Conservation (phyloP, 2,329 filamentous ascomycete species). For the Colletotrichum tropicicola region DNA sequence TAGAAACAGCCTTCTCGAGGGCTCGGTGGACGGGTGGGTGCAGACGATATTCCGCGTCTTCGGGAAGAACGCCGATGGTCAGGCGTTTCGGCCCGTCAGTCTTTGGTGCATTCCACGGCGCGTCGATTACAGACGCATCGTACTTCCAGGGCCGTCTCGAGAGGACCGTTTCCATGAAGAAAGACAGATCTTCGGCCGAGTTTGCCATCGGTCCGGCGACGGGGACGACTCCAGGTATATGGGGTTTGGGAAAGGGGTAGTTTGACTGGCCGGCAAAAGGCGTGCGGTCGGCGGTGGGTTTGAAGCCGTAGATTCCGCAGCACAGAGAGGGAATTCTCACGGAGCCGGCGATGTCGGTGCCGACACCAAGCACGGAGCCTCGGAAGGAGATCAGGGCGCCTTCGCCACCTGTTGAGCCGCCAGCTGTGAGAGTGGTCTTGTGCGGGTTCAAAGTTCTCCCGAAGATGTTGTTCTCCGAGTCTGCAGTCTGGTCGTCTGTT, state of each 20-base stretch:
- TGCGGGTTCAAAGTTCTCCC: slow-evolving; percentile 67
- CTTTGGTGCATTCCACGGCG: slow-evolving; percentile 53
- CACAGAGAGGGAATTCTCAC: slow-evolving; percentile 54
- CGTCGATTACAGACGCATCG: slow-evolving; percentile 49
- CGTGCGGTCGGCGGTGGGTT: slow-evolving; percentile 44
- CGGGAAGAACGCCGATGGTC: slow-evolving; percentile 57
- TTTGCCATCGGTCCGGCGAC: slow-evolving; percentile 53
- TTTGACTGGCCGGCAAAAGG: slow-evolving; percentile 33
- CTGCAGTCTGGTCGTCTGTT: slow-evolving; percentile 58
- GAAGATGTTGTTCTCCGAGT: slow-evolving; percentile 61
- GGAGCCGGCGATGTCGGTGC: slow-evolving; percentile 53
- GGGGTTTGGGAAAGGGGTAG: slow-evolving; percentile 12
- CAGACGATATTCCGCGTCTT: slow-evolving; percentile 56
- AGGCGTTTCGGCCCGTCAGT: slow-evolving; percentile 37
- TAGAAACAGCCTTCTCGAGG: slow-evolving; percentile 48
- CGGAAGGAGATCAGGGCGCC: slow-evolving; percentile 49
- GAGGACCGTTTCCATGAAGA: slow-evolving; percentile 52
- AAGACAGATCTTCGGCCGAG: slow-evolving; percentile 46
- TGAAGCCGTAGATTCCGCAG: slow-evolving; percentile 53
- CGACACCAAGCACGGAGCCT: slow-evolving; percentile 51
- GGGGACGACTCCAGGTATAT: slow-evolving; percentile 41
- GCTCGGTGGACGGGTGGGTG: slow-evolving; percentile 59
- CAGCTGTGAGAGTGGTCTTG: slow-evolving; percentile 67
- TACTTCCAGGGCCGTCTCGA: slow-evolving; percentile 51
- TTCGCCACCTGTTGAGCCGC: slow-evolving; percentile 71